Evolutionary conservation across 2,329 filamentous ascomycete species (phyloP), one percentile per base, ranked within the genome.

Genomic region (Nakataea oryzae): DNA sequence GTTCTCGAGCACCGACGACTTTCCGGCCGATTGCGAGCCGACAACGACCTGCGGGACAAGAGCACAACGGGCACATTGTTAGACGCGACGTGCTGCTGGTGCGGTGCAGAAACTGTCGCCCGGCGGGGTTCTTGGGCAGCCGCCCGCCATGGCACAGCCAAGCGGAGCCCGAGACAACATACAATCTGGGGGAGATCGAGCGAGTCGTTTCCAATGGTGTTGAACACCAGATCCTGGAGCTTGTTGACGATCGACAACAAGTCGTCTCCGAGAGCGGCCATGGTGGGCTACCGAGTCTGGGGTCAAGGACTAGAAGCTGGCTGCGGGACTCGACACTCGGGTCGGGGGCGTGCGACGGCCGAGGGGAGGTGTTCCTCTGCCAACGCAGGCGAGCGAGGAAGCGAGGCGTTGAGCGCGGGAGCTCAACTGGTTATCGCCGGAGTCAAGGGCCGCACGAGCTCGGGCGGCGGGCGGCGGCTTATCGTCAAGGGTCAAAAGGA

Each of bases 131-230:
- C 56, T 6, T 54, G n/a, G n/a, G n/a, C n/a, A n/a, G 21, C 24
- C 17, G 21, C 6, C 9, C 17, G 41, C 41, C 41, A 47, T 24
- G 41, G 41, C 21, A 24, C 41, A 50, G 41, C 17, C 41, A n/a
- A 24, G 21, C 21, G 61, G 55, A 27, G 29, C n/a, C 27, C 8
- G 7, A 60, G 62, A 64, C 30, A 3, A 79, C 86, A 73, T 87
- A 97, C 95, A 83, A 99, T 99, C 79, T 99, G 95, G 63, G 95
- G 95, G 63, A 99, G 81, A 77, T 99, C 95, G 65, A 99, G 84
- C 61, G 93, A 97, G 76, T 99, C 95, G 80, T 93, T 97, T 77
- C 95, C 95, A 76, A 99, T 99, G 69, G 95, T 99, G 79, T 99
- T 99, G 82, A 99, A 99, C 72, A 99, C 95, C 72, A 99, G 79